These are phyloP conservation scores for Rhipidocladum racemiflorum DNA, from an alignment of 176 grass and related monocot species.

Conservation along the genomic window DNA sequence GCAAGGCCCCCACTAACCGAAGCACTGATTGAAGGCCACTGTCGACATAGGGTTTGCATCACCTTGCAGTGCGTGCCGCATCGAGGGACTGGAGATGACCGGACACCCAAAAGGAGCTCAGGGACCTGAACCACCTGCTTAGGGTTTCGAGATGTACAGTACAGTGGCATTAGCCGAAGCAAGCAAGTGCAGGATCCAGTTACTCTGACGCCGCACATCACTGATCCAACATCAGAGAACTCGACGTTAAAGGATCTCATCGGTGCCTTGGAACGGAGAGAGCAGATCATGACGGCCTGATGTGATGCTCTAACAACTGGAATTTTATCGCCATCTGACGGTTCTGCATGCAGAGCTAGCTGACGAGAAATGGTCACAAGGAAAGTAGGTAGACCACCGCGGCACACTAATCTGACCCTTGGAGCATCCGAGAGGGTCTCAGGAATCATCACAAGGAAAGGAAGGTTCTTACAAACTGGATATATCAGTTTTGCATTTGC, in stretches of 20 bases:
- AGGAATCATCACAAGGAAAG: background rate
- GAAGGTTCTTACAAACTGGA: background rate
- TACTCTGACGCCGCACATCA: no score
- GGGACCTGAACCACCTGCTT: constrained; percentile 19
- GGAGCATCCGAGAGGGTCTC: background rate
- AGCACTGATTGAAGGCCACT: constrained; percentile 35
- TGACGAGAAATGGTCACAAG: background rate
- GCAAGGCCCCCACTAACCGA: constrained; percentile 39
- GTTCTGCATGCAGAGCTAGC: background rate
- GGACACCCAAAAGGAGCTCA: constrained; percentile 26
- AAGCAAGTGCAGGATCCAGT: background rate
- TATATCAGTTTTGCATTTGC: background rate
- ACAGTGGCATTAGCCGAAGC: constrained; percentile 3
- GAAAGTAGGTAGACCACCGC: no score
- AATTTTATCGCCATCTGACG: constrained; percentile 19
- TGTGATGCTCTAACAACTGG: constrained; percentile 30
- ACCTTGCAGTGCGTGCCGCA: constrained; percentile 2
- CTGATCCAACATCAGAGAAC: no score
- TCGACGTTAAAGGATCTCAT: no score
- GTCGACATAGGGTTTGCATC: constrained; percentile 25
- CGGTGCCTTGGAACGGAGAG: constrained; percentile 1
- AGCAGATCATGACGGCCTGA: constrained; percentile 26
- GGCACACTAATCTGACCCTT: background rate
- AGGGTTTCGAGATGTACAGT: constrained; percentile 10
- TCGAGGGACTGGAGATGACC: constrained; percentile 18